Evolutionary conservation across 139 green algal species (phyloP), one percentile per base, ranked within the genome.

Genomic region (Penium margaritaceum): DNA sequence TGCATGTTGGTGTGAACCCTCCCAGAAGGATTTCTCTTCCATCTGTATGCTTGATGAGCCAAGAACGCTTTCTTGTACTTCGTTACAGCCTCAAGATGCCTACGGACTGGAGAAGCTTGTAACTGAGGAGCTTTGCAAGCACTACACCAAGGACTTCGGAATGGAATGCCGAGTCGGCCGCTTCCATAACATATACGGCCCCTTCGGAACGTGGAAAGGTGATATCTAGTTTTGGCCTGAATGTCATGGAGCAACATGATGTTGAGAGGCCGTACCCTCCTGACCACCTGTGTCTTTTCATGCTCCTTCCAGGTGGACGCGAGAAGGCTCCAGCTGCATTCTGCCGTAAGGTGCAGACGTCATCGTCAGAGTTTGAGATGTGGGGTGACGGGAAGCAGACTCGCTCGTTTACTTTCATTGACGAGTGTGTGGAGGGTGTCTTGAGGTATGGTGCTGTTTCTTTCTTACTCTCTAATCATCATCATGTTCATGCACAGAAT

Each of bases 301-400:
- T n/a, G n/a, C n/a, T n/a, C n/a, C n/a, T n/a, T n/a, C n/a, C 57
- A 79, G 76, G 94, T 63, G 95, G 95, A 17, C 88, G 95, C 38
- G 95, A 99, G 89, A 99, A 99, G 88, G 95, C 95, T 7, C 95
- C 95, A 2, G 95, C 95, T 14, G 95, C 95, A 3, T 99, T 99
- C 79, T 99, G 95, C 87, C 83, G 94, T 62, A 98, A 98, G 88
- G 88, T 86, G 9, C 67, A 97, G 38, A 95, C 88, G 17, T 90
- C 89, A 5, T 82, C 72, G 1, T 81, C 78, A 15, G 88, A 96
- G 79, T 84, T 98, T 41, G 93, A 99, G 86, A 99, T 99, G 95
- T 99, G 95, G 95, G 95, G 95, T 30, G 95, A 99, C 73, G 95
- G 95, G 83, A 96, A 96, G 88, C 93, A 99, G 73, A 98, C 94